Percentiles rank a stretch among this genome's conserved stretches.
phyloP scores from a whole-genome alignment of 148 eudicot genomes.

The Spergularia marina region DNA sequence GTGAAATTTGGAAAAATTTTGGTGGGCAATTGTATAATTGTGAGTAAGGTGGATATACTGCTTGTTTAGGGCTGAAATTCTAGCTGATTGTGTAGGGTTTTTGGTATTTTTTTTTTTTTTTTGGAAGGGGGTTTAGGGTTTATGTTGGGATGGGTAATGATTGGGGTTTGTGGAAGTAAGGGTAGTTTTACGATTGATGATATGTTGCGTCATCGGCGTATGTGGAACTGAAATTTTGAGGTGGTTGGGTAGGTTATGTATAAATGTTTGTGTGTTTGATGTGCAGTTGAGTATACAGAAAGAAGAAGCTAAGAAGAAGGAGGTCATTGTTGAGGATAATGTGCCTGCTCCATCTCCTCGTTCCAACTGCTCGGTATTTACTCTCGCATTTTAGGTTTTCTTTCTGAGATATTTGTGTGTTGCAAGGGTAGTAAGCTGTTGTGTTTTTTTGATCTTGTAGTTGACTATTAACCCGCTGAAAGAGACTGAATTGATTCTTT shows the following conservation, averaged over 20 bases:
- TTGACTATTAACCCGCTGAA: conserved; percentile 81
- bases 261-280: conserved; percentile 12
- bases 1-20: neutral
- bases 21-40: neutral
- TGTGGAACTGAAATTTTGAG: neutral
- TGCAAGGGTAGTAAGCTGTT: conserved; percentile 6
- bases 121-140: too few relatives aligned
- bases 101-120: too few relatives aligned
- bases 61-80: neutral
- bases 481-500: conserved; percentile 87
- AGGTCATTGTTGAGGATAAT: conserved; percentile 88
- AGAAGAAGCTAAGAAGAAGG: conserved; percentile 99
- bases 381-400: neutral
- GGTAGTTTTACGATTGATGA: neutral
- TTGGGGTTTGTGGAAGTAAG: neutral
- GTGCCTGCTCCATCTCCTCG: conserved; percentile 88
- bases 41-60: neutral
- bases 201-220: neutral
- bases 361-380: conserved; percentile 79
- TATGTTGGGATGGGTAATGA: too few relatives aligned
- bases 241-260: neutral
- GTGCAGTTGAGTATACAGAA: conserved; percentile 83
- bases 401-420: neutral
- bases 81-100: neutral
- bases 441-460: conserved; percentile 43